These are phyloP conservation scores for Posidonia australis DNA, from an alignment of 106 monocot species.

Conservation along the genomic window DNA sequence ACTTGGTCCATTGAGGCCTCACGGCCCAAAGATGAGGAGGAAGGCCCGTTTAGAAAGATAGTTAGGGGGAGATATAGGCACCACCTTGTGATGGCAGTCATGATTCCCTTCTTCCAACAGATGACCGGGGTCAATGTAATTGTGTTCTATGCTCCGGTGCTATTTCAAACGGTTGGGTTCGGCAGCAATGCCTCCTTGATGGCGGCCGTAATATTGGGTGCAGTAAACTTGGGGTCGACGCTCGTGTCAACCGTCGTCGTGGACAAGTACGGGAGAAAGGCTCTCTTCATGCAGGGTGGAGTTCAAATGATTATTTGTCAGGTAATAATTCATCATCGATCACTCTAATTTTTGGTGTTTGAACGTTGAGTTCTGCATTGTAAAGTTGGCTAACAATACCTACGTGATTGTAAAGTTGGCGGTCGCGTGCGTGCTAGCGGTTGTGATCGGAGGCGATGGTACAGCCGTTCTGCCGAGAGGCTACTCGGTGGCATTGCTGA, in stretches of 20 bases:
- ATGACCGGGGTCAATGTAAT: conserved; percentile 21
- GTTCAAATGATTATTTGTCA: conserved; percentile 35
- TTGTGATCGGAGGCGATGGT: conserved; percentile 8
- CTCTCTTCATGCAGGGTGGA: conserved; percentile 32
- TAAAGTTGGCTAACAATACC: too few relatives aligned
- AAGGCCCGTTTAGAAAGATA: conserved; percentile 6
- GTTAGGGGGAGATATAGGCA: neutral
- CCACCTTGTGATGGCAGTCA: conserved; percentile 12
- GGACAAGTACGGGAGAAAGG: conserved; percentile 12
- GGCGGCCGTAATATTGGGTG: conserved; percentile 3
- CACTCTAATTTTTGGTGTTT: too few relatives aligned
- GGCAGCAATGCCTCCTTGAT: conserved; percentile 6
- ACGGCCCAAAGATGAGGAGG: neutral
- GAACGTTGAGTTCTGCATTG: too few relatives aligned
- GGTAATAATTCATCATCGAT: conserved; percentile 4
- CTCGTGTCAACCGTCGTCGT: conserved; percentile 8
- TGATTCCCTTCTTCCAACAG: conserved; percentile 16
- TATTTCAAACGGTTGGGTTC: conserved; percentile 13
- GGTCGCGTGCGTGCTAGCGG: conserved; percentile 27
- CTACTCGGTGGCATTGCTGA: conserved; percentile 16
- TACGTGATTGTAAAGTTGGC: conserved; percentile 18
- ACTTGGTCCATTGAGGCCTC: neutral
- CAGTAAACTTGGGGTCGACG: conserved; percentile 8
- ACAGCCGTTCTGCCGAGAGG: conserved; percentile 4
- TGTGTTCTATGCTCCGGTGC: conserved; percentile 16